These are phyloP conservation scores for Voacanga thouarsii DNA, from an alignment of 257 asterid genomes.

Conservation along the genomic window DNA sequence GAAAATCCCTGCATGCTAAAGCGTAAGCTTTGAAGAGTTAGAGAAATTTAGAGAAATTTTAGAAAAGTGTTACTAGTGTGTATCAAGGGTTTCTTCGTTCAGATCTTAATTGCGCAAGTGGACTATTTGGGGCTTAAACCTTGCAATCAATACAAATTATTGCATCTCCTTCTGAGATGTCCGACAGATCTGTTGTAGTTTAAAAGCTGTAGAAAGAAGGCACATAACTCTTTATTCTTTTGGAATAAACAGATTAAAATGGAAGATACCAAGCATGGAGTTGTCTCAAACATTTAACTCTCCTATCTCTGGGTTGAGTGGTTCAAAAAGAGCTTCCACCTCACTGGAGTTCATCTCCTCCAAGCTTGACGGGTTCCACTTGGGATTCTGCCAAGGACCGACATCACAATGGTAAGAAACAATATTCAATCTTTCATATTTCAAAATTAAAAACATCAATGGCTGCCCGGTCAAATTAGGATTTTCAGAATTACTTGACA, in stretches of 20 bases:
- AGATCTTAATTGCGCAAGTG: background rate
- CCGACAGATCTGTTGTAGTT: background rate
- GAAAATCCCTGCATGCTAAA: too few relatives aligned
- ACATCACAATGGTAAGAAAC: background rate
- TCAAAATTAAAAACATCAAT: background rate
- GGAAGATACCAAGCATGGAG: background rate
- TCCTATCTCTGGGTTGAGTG: constrained; percentile 47
- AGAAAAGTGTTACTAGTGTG: too few relatives aligned
- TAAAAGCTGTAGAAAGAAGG: background rate
- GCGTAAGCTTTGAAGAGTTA: background rate
- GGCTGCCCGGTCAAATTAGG: background rate
- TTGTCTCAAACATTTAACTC: constrained; percentile 53
- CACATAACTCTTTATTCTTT: background rate
- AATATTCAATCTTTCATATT: background rate
- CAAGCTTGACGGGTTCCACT: constrained; percentile 78
- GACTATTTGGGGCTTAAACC: background rate
- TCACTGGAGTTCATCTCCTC: constrained; percentile 61
- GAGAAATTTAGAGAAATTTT: background rate
- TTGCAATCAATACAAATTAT: too few relatives aligned
- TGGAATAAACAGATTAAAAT: background rate
- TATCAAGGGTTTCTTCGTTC: too few relatives aligned
- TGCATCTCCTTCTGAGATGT: background rate
- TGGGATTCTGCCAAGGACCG: constrained; percentile 62
- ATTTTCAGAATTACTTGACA: background rate
- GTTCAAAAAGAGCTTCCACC: constrained; percentile 72